Evolutionary conservation across 805 yeast genomes (phyloP), one percentile per base, ranked within the genome.

Genomic region (Yarrowia osloensis): DNA sequence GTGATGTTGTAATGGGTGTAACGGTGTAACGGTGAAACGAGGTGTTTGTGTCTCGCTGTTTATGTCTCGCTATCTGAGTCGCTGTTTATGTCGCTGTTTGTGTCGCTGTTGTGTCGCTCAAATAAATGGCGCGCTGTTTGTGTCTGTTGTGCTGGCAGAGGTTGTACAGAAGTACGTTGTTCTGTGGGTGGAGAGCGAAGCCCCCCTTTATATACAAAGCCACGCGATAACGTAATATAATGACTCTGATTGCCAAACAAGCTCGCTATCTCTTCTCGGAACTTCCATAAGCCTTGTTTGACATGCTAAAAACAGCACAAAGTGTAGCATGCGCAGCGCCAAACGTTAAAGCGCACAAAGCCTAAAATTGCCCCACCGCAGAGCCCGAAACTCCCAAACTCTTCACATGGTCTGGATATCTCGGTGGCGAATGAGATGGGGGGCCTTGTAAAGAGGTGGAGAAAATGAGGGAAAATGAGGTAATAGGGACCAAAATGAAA

Each of bases 191-290:
- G 22, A 37, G 42, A n/a, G 22, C 1, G 13, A n/a, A 8, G 24
- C 39, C 39, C 39, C 39, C 68, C 46, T 42, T 40, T 42, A 33
- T 40, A 57, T 52, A 44, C 50, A 39, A 39, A 33, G 62, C 49
- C 63, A 42, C 63, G 49, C 49, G 63, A 57, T 57, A 57, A 57
- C 63, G 63, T 57, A 57, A 57, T 39, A 40, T 39, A 40, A 57
- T 57, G 63, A 57, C 63, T 54, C 61, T 57, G 63, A 57, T 57
- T 57, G 63, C 28, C 63, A 57, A 57, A 57, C 63, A 57, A 57
- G 63, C 63, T 57, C 63, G 63, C 63, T 57, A 57, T 57, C 63
- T 57, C 63, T 57, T 57, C 63, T 57, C 63, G 63, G 63, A 28
- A 57, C 63, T 57, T 57, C 63, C 63, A 57, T 57, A 57, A 57